A percentile compares a stretch with the other conserved stretches of the same genome.
phyloP scores from a whole-genome alignment of 306 rosid genomes.

The Echinosophora koreensis region DNA sequence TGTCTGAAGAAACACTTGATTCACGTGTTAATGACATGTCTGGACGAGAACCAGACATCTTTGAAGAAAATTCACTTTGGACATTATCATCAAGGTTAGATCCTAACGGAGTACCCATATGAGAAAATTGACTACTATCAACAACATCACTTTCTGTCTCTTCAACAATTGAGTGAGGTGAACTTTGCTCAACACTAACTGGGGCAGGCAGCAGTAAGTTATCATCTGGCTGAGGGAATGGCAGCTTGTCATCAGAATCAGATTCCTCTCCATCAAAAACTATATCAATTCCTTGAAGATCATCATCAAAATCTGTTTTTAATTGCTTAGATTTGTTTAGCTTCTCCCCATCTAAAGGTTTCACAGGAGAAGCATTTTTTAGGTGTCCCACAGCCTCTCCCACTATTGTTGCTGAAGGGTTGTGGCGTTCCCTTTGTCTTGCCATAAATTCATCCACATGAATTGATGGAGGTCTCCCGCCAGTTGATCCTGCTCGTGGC shows the following conservation, averaged over 20 bases:
- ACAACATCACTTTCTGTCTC: constrained; percentile 89
- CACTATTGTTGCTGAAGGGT: constrained; percentile 72
- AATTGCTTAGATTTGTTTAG: constrained; percentile 77
- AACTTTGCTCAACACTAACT: constrained; percentile 76
- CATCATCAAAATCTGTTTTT: constrained; percentile 89
- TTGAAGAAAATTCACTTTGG: constrained; percentile 88
- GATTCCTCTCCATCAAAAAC: constrained; percentile 96
- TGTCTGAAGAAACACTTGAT: constrained; percentile 86
- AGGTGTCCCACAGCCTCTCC: constrained; percentile 71
- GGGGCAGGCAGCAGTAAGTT: constrained; percentile 83
- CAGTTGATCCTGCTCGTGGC: constrained; percentile 82
- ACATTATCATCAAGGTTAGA: constrained; percentile 83
- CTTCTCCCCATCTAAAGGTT: constrained; percentile 71
- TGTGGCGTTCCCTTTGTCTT: constrained; percentile 97
- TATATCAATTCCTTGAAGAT: constrained; percentile 96
- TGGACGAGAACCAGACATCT: constrained; percentile 86
- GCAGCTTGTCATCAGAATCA: constrained; percentile 89
- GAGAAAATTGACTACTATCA: constrained; percentile 74
- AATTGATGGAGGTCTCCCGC: constrained; percentile 99
- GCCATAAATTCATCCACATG: constrained; percentile 99
- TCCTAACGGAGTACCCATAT: constrained; percentile 67
- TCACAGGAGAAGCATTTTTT: constrained; percentile 66
- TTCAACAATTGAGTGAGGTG: constrained; percentile 96
- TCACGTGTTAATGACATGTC: constrained; percentile 82
- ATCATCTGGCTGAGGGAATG: constrained; percentile 93